phyloP scores from a whole-genome alignment of 257 asterid genomes.

The Gentiana dahurica region DNA sequence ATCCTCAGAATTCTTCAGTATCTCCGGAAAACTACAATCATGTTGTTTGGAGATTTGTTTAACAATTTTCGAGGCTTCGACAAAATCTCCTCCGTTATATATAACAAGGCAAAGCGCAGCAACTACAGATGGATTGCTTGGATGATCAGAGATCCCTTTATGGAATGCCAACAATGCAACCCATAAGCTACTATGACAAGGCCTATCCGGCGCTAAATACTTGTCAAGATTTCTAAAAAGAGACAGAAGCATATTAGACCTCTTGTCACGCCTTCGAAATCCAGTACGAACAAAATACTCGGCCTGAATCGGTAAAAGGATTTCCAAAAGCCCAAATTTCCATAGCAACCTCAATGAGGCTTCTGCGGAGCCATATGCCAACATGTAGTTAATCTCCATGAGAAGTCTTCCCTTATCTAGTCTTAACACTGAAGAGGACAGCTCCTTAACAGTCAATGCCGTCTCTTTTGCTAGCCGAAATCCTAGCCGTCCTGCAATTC shows the following conservation, averaged over 20 bases:
- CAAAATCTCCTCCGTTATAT: conserved; percentile 68
- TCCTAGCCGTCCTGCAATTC: conserved; percentile 71
- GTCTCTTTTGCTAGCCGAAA: conserved; percentile 61
- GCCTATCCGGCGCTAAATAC: conserved; percentile 73
- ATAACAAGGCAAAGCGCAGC: conserved; percentile 75
- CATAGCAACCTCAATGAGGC: conserved; percentile 73
- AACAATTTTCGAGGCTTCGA: conserved; percentile 60
- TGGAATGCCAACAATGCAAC: conserved; percentile 79
- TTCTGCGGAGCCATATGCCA: conserved; percentile 89
- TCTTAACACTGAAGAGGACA: conserved; percentile 47
- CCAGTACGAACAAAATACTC: conserved; percentile 63
- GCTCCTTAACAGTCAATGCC: conserved; percentile 42
- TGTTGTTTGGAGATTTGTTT: conserved; percentile 45
- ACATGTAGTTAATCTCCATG: conserved; percentile 90
- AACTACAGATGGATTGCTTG: conserved; percentile 60
- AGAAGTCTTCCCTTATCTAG: conserved; percentile 92
- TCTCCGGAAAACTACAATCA: conserved; percentile 42
- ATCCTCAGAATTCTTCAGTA: conserved; percentile 36
- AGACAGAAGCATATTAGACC: conserved; percentile 71
- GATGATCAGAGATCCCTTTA: conserved; percentile 60
- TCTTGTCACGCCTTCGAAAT: conserved; percentile 69
- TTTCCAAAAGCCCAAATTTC: conserved; percentile 73
- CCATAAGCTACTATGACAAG: conserved; percentile 91
- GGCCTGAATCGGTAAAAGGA: conserved; percentile 81
- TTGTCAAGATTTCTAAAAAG: conserved; percentile 72